Evolutionary conservation across 2,329 filamentous ascomycete species (phyloP).

Genomic region (Colletotrichum sojae): DNA sequence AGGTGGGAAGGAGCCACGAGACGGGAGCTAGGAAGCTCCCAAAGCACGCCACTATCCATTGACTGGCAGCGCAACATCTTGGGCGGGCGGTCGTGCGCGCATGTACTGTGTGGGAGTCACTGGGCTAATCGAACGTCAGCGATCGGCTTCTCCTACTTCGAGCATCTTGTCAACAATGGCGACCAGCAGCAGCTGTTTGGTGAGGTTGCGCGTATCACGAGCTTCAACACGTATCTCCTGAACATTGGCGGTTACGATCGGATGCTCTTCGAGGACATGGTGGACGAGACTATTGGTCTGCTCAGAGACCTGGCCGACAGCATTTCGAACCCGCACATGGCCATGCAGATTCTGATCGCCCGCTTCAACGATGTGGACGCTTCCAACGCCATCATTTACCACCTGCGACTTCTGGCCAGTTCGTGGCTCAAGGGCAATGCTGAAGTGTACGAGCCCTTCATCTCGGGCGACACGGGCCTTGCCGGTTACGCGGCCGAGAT

Average conservation of each 20-base stretch:
- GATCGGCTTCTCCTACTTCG: conserved; percentile 93
- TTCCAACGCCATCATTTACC: conserved; percentile 86
- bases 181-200: conserved; percentile 75
- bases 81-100: neutral
- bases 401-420: conserved; percentile 84
- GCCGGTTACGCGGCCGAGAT: conserved; percentile 80
- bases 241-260: conserved; percentile 79
- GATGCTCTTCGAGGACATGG: conserved; percentile 86
- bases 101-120: no score
- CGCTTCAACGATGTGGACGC: conserved; percentile 80
- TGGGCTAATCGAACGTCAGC: conserved; percentile 68
- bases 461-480: conserved; percentile 71
- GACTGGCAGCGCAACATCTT: neutral
- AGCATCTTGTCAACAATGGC: conserved; percentile 80
- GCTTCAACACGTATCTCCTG: conserved; percentile 78
- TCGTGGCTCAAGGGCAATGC: conserved; percentile 86
- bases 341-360: conserved; percentile 68
- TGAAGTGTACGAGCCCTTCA: conserved; percentile 79
- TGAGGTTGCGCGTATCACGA: conserved; percentile 80
- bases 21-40: neutral
- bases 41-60: conserved; percentile 8
- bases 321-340: conserved; percentile 71
- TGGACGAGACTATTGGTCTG: conserved; percentile 79
- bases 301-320: conserved; percentile 74
- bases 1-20: neutral